These are phyloP conservation scores for Colletotrichum tropicicola DNA, from an alignment of 2,329 filamentous ascomycete genomes.

Conservation along the genomic window DNA sequence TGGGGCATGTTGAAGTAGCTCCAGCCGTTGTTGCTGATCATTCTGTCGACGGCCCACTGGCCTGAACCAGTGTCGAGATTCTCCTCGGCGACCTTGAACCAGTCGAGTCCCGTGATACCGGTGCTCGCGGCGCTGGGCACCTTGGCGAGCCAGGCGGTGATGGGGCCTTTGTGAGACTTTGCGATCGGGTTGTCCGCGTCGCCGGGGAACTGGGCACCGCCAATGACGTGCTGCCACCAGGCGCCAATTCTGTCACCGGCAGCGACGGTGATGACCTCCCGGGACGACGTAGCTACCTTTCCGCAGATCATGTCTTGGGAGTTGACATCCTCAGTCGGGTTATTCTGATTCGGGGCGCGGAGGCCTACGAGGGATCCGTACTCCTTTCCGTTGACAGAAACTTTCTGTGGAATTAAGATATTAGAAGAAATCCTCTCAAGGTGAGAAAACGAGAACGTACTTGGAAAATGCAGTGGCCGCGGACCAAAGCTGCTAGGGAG, in stretches of 20 bases:
- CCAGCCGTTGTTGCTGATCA: constrained; percentile 54
- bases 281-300: constrained; percentile 48
- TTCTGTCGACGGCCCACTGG: constrained; percentile 58
- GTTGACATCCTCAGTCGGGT: constrained; percentile 59
- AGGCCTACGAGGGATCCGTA: constrained; percentile 27
- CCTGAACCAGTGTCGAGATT: constrained; percentile 51
- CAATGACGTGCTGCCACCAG: constrained; percentile 63
- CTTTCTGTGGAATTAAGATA: neutral
- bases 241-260: constrained; percentile 61
- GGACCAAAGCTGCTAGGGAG: neutral
- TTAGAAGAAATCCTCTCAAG: neutral
- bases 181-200: constrained; percentile 65
- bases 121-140: constrained; percentile 59
- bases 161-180: constrained; percentile 61
- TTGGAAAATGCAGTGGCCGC: constrained; percentile 26
- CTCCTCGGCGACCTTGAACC: constrained; percentile 54
- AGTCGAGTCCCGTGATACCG: constrained; percentile 43
- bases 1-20: constrained; percentile 58
- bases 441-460: neutral
- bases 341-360: constrained; percentile 48
- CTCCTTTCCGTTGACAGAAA: constrained; percentile 27
- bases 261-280: constrained; percentile 55
- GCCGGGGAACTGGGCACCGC: constrained; percentile 57
- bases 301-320: constrained; percentile 61
- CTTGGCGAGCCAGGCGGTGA: constrained; percentile 62